Base-by-base conservation (phyloP, 116 monocot species). In the Cymodocea nodosa region DNA sequence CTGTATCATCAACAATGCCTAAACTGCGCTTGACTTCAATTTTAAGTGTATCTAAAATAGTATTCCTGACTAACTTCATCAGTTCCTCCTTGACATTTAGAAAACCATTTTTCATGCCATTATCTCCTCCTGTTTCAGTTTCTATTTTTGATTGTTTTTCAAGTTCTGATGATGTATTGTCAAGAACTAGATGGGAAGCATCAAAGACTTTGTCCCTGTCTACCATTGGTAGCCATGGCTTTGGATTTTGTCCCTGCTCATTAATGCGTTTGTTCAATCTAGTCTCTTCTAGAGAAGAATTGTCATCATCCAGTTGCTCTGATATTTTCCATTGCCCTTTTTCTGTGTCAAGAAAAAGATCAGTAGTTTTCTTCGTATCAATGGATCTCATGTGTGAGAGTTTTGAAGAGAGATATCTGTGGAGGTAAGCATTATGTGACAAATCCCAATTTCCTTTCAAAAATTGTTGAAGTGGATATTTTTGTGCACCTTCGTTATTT, bases 281-380 rank as follows among this genome's bases (percentile, higher is more conserved):
- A 54, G 35, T 35, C 36, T 78, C 71, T 64, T 50, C n/a, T 51
- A 56, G 40, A 51, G 67, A 64, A 68, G 48, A 58, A 12, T 53
- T 75, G 16, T 23, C 49, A 74, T 35, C 77, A 64, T 59, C 70
- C 23, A 51, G 19, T 66, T 86, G 80, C 77, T 82, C 80, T 55
- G 73, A 36, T 71, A 97, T 82, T 79, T 80, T 88, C 97, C 97
- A 97, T 65, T 69, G 76, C 23, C 91, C 91, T 77, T 83, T 87
- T 68, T 90, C 76, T 53, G 76, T 77, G 57, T 97, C 91, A 62
- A 97, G 88, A 57, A 85, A 71, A 51, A 91, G 81, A 73, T 97
- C 97, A 56, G 90, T 87, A 71, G 91, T 39, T 30, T 72, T 63
- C 51, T 78, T 70, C 36, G 62, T 73, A 60, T 82, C 63, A 35